These are phyloP conservation scores for Atkinsonella texensis DNA, from an alignment of 2,329 filamentous ascomycete species.

Conservation along the genomic window DNA sequence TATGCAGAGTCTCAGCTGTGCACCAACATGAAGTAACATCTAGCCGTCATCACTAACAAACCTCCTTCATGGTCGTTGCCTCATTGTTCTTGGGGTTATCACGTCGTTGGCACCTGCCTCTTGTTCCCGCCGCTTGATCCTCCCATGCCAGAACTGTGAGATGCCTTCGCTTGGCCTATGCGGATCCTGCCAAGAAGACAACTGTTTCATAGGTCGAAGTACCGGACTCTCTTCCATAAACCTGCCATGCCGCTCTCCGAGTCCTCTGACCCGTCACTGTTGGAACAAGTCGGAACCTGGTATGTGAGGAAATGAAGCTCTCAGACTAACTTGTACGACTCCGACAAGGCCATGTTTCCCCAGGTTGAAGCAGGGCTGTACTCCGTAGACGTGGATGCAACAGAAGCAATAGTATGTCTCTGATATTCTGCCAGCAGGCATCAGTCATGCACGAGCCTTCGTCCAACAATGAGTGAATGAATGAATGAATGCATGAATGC, in stretches of 20 bases:
- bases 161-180: constrained; percentile 62
- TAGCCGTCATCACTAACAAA: too few species aligned
- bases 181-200: constrained; percentile 57
- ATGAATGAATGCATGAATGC: too few species aligned
- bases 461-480: too few species aligned
- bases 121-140: constrained; percentile 53
- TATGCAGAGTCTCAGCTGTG: too few species aligned
- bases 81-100: constrained; percentile 26
- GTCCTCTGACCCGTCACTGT: constrained; percentile 56
- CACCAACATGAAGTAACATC: too few species aligned
- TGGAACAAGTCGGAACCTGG: constrained; percentile 54
- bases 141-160: constrained; percentile 54
- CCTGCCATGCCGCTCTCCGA: constrained; percentile 54
- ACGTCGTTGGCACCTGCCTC: constrained; percentile 40
- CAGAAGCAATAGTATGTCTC: too few species aligned
- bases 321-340: constrained; percentile 8
- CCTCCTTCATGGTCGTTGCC: too few species aligned
- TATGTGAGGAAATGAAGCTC: constrained; percentile 4
- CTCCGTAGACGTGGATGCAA: too few species aligned
- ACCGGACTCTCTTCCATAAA: constrained; percentile 57
- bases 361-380: too few species aligned
- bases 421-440: too few species aligned
- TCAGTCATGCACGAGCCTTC: too few species aligned
- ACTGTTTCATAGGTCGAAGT: constrained; percentile 57
- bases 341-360: constrained; percentile 21